Percentiles rank a stretch among this genome's conserved stretches.
Evolutionary conservation across 108 stramenopile genomes (phyloP).

Genomic region (Aureococcus anophagefferens): DNA sequence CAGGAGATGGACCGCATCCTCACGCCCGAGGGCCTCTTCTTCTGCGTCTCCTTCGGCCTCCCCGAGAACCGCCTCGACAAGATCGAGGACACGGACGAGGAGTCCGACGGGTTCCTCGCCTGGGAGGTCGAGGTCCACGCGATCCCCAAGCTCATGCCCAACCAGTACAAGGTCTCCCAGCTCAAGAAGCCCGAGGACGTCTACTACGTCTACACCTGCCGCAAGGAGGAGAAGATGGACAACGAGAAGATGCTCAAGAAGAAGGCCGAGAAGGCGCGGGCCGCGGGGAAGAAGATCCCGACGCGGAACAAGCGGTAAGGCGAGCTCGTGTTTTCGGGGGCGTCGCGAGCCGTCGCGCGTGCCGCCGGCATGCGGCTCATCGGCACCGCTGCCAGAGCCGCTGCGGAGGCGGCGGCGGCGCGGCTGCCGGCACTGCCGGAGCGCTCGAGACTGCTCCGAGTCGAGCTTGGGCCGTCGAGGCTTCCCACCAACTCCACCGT

Average conservation of each 20-base stretch:
- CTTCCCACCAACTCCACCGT: too few relatives aligned
- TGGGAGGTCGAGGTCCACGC: constrained; percentile 3
- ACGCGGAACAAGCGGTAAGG: constrained; percentile 7
- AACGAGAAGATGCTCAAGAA: neutral
- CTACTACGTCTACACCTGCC: constrained; percentile 16
- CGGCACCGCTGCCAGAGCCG: too few relatives aligned
- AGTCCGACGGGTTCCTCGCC: constrained; percentile 4
- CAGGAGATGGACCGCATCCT: constrained; percentile 15
- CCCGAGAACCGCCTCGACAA: constrained; percentile 12
- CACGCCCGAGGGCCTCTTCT: neutral
- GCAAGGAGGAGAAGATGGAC: neutral
- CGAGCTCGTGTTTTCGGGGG: too few relatives aligned
- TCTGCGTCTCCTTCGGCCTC: constrained; percentile 6
- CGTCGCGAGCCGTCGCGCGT: too few relatives aligned
- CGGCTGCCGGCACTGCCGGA: too few relatives aligned
- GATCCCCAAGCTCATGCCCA: constrained; percentile 2
- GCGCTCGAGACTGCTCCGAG: too few relatives aligned
- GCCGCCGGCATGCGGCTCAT: too few relatives aligned
- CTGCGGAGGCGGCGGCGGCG: too few relatives aligned
- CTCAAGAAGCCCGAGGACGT: constrained; percentile 12
- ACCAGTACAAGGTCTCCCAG: neutral
- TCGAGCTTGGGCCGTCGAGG: too few relatives aligned
- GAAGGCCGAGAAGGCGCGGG: too few relatives aligned
- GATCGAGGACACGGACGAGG: constrained; percentile 7
- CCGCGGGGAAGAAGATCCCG: constrained; percentile 7